Conservation (phyloP, 257 asterid genomes). For the Salvia rosmarinus region DNA sequence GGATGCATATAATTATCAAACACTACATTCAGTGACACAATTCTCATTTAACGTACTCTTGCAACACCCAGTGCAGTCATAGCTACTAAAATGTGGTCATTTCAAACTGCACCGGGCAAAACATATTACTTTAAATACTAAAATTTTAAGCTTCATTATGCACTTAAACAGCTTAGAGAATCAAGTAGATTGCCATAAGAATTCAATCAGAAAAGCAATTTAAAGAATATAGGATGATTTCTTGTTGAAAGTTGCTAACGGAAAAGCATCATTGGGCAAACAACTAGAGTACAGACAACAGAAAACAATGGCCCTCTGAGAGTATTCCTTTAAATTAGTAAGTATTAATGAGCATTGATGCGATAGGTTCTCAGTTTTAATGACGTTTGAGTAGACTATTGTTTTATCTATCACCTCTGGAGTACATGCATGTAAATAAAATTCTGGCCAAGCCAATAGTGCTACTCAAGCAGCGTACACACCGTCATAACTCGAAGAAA, state of each 20-base stretch:
- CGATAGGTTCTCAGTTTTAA: neutral
- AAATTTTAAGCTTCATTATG: conserved; percentile 15
- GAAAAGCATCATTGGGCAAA: neutral
- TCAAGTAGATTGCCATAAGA: conserved; percentile 24
- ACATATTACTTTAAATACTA: conserved; percentile 5
- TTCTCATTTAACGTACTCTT: conserved; percentile 5
- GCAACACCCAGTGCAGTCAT: conserved; percentile 16
- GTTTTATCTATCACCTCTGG: neutral
- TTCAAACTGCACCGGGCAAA: conserved; percentile 19
- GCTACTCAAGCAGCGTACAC: neutral
- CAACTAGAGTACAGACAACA: neutral
- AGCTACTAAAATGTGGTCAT: conserved; percentile 7
- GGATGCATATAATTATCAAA: conserved; percentile 23
- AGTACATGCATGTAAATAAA: neutral
- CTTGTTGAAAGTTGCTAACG: neutral
- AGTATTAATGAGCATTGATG: neutral
- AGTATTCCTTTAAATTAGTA: neutral
- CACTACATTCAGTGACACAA: neutral
- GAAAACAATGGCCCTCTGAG: conserved; percentile 2
- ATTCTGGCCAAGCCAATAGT: conserved; percentile 6
- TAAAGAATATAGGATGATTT: neutral
- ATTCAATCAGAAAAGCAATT: neutral
- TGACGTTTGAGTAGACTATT: neutral
- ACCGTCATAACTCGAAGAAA: conserved; percentile 1
- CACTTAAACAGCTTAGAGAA: neutral